Evolutionary conservation across 495 filamentous ascomycete species (phyloP).

Genomic region (Achaetomiella virescens): DNA sequence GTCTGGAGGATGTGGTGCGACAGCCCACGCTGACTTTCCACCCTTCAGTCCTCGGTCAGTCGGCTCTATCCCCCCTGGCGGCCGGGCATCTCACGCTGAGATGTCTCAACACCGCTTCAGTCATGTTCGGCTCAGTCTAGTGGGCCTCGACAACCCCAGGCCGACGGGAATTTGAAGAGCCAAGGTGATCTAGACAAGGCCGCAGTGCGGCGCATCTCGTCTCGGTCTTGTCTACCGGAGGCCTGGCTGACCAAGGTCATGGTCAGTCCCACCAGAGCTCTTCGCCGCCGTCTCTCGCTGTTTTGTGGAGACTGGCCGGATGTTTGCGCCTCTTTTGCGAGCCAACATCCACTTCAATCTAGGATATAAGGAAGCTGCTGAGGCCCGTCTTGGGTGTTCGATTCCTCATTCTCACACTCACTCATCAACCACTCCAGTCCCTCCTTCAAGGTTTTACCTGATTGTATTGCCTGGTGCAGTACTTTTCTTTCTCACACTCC

Average conservation of each 20-base stretch:
- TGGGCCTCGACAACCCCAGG: neutral
- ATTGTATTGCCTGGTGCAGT: slow-evolving; percentile 18
- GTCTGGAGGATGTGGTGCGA: neutral
- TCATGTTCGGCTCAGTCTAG: neutral
- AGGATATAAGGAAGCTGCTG: slow-evolving; percentile 10
- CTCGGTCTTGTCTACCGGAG: slow-evolving; percentile 1
- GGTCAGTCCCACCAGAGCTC: neutral
- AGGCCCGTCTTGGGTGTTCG: neutral
- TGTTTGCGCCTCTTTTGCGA: neutral
- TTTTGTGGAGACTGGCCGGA: neutral
- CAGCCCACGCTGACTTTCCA: too few species aligned
- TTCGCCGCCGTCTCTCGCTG: neutral
- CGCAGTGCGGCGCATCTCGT: neutral
- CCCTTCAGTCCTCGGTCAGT: too few species aligned
- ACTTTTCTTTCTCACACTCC: slow-evolving; percentile 11
- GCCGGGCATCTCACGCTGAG: neutral
- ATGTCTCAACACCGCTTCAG: too few species aligned
- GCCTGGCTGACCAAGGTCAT: neutral
- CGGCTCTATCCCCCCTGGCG: too few species aligned
- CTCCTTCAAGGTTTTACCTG: slow-evolving; percentile 7
- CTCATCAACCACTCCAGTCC: slow-evolving; percentile 14
- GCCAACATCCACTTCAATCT: neutral
- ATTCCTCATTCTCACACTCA: slow-evolving; percentile 16
- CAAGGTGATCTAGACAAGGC: neutral
- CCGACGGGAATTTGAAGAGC: neutral